Conservation (phyloP, 1,284 basidiomycete genomes). For the Cutaneotrichosporon curvatum region DNA sequence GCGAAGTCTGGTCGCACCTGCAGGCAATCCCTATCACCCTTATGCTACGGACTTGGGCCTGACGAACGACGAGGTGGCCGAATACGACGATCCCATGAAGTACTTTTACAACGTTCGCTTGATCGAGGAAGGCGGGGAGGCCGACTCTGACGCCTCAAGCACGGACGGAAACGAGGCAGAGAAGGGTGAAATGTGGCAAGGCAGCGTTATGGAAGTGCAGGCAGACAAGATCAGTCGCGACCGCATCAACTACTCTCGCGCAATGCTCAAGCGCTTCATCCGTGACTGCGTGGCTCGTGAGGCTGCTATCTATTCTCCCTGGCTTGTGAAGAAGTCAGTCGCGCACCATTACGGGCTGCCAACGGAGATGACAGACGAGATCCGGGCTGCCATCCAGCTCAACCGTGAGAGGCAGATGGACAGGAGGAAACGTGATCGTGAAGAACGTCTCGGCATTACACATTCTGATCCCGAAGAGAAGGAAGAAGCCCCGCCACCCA, state of each 20-base stretch:
- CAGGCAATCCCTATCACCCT: constrained; percentile 37
- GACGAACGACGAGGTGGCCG: constrained; percentile 61
- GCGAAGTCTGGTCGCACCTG: constrained; percentile 48
- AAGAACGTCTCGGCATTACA: constrained; percentile 51
- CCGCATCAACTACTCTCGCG: constrained; percentile 88
- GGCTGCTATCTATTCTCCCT: constrained; percentile 82
- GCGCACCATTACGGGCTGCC: constrained; percentile 77
- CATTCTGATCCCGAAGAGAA: constrained; percentile 64
- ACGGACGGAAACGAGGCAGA: constrained; percentile 48
- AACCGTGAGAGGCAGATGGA: constrained; percentile 81
- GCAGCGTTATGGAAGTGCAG: constrained; percentile 71
- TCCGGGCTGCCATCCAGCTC: constrained; percentile 66
- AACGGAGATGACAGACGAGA: constrained; percentile 74
- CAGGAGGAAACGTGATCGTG: constrained; percentile 64
- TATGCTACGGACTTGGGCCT: constrained; percentile 73
- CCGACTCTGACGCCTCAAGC: constrained; percentile 13
- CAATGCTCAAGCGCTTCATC: constrained; percentile 90
- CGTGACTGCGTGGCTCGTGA: constrained; percentile 89
- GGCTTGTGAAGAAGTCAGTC: constrained; percentile 82
- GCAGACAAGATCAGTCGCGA: constrained; percentile 81
- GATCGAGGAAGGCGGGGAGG: constrained; percentile 34
- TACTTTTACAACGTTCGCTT: constrained; percentile 88
- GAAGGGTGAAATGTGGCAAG: constrained; percentile 45
- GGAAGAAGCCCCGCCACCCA: constrained; percentile 57
- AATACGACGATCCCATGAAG: constrained; percentile 66